A percentile compares a stretch with the other conserved stretches of the same genome.
phyloP scores from a whole-genome alignment of 106 monocot species.

The Dendrobium nobile region DNA sequence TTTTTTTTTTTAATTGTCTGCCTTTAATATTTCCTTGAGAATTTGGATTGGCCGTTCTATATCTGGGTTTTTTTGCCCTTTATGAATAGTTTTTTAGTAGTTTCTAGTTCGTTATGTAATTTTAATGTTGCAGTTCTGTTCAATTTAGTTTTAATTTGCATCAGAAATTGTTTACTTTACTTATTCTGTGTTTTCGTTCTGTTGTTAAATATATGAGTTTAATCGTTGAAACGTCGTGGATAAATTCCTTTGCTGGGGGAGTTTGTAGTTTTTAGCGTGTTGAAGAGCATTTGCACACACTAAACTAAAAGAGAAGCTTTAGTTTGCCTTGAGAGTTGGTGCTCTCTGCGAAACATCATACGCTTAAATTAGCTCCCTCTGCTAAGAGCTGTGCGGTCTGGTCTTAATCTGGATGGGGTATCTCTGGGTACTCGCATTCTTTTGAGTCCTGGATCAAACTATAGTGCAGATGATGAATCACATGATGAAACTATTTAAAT shows the following conservation, averaged over 20 bases:
- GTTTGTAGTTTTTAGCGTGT: not conserved
- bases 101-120: not conserved
- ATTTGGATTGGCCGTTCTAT: not conserved
- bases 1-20: not conserved
- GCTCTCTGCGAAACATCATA: too few relatives aligned
- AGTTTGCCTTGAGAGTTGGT: too few relatives aligned
- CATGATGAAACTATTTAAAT: too few relatives aligned
- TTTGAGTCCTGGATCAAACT: too few relatives aligned
- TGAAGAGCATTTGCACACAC: too few relatives aligned
- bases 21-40: not conserved
- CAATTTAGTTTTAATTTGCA: constrained; percentile 1
- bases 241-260: not conserved
- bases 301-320: too few relatives aligned
- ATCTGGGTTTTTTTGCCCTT: not conserved
- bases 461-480: too few relatives aligned
- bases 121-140: not conserved
- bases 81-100: not conserved
- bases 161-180: not conserved
- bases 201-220: not conserved
- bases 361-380: too few relatives aligned
- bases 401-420: too few relatives aligned
- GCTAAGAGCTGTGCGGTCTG: too few relatives aligned
- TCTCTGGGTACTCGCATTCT: too few relatives aligned
- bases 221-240: not conserved
- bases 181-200: not conserved